Percentiles rank a stretch among this genome's conserved stretches.
Conservation (phyloP, 2,329 filamentous ascomycete species). For the Pseudogymnoascus sp. region DNA sequence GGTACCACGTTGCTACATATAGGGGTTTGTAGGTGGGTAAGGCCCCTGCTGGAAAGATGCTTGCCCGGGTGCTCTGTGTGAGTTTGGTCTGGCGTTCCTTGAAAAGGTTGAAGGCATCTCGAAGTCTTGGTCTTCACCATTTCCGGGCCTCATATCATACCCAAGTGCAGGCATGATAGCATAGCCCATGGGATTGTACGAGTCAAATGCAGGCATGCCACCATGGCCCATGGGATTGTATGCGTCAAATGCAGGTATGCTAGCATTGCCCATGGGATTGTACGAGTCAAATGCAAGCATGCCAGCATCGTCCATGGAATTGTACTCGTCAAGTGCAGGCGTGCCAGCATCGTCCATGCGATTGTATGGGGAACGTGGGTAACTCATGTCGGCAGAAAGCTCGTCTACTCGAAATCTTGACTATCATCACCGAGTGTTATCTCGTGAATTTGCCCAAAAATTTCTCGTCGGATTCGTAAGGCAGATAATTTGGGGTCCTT, state of each 20-base stretch:
- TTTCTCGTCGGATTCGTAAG: constrained; percentile 46
- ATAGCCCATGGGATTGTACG: background rate
- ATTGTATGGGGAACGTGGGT: background rate
- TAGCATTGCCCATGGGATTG: background rate
- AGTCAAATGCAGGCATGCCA: background rate
- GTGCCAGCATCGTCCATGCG: background rate
- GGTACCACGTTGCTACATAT: background rate
- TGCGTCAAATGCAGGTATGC: background rate
- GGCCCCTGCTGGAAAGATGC: background rate
- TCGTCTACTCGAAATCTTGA: background rate
- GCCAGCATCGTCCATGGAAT: background rate
- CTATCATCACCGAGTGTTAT: background rate
- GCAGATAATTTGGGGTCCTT: constrained; percentile 41
- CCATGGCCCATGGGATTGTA: background rate
- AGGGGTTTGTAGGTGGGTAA: background rate
- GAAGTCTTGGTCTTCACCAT: background rate
- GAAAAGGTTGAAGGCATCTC: background rate
- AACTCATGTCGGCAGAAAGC: background rate
- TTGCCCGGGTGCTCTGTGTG: background rate
- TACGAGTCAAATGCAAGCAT: background rate
- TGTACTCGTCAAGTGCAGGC: background rate
- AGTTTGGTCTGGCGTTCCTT: background rate
- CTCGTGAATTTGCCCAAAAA: constrained; percentile 24
- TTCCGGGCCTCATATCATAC: background rate
- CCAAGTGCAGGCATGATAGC: background rate